Conservation (phyloP, 192 early-diverging fungal genomes). For the Coemansia sp. region DNA sequence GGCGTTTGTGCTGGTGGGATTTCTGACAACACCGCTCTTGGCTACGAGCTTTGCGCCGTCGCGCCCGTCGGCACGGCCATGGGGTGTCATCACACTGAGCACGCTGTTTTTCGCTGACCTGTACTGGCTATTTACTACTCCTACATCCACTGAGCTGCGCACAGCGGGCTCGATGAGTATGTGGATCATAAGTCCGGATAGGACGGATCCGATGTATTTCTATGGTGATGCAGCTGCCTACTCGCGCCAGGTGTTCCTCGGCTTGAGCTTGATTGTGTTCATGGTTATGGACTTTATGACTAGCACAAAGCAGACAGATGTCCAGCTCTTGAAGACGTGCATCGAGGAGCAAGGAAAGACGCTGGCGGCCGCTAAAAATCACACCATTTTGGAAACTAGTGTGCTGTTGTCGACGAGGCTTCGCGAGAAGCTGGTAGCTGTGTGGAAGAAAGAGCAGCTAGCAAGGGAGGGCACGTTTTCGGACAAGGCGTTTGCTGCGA, state of each 20-base stretch:
- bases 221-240: constrained; percentile 37
- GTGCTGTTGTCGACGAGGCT: constrained; percentile 27
- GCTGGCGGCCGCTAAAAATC: constrained; percentile 29
- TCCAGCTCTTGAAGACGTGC: constrained; percentile 38
- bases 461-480: constrained; percentile 21
- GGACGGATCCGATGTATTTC: constrained; percentile 18
- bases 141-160: constrained; percentile 16
- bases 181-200: constrained; percentile 42
- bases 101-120: constrained; percentile 32
- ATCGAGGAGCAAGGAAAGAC: constrained; percentile 13
- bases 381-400: constrained; percentile 29
- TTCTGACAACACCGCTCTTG: constrained; percentile 35
- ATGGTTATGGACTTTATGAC: constrained; percentile 32
- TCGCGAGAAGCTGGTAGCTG: constrained; percentile 24
- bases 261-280: constrained; percentile 14
- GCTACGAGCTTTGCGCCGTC: constrained; percentile 40
- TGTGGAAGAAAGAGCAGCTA: constrained; percentile 29
- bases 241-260: constrained; percentile 31
- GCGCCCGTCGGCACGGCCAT: constrained; percentile 28
- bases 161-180: constrained; percentile 3
- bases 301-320: constrained; percentile 42
- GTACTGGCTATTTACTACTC: constrained; percentile 39
- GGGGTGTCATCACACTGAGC: constrained; percentile 27
- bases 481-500: constrained; percentile 18
- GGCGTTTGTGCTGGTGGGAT: constrained; percentile 27